These are phyloP conservation scores for Cryptomeria japonica DNA, from an alignment of 75 land plant species.

Conservation along the genomic window DNA sequence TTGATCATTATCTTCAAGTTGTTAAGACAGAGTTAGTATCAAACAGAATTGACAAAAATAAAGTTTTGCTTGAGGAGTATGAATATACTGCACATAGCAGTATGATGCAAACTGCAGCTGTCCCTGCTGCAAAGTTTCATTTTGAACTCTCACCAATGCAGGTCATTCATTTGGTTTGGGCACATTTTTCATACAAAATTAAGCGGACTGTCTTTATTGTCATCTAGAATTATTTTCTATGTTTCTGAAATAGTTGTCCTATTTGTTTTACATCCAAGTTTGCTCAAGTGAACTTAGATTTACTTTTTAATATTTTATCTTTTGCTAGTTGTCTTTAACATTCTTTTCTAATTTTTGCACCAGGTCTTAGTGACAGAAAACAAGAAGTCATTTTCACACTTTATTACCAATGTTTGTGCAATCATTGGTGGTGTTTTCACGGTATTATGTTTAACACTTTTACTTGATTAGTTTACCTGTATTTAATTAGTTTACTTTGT, in stretches of 20 bases:
- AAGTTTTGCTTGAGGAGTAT: constrained; percentile 67
- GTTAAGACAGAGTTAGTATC: constrained; percentile 94
- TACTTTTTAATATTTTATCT: constrained; percentile 16
- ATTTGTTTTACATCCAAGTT: background rate
- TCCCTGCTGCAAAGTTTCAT: constrained; percentile 96
- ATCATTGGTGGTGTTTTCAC: constrained; percentile 99
- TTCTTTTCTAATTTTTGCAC: constrained; percentile 1
- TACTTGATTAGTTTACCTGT: background rate
- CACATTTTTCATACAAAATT: background rate
- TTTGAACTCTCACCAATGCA: constrained; percentile 98
- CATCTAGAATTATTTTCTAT: background rate
- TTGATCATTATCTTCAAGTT: constrained; percentile 95
- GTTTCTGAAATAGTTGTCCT: background rate
- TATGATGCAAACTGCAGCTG: constrained; percentile 53
- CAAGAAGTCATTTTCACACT: constrained; percentile 88
- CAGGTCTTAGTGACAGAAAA: constrained; percentile 90
- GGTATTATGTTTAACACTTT: constrained; percentile 32
- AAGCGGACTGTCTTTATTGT: background rate
- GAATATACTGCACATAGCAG: constrained; percentile 98
- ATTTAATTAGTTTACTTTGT: background rate
- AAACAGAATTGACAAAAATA: constrained; percentile 27
- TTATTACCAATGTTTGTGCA: constrained; percentile 96
- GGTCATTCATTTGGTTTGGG: constrained; percentile 29
- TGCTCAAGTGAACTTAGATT: background rate
- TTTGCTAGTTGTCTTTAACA: background rate